Conservation (phyloP, 2,329 filamentous ascomycete genomes). For the Pseudogymnoascus sp. region DNA sequence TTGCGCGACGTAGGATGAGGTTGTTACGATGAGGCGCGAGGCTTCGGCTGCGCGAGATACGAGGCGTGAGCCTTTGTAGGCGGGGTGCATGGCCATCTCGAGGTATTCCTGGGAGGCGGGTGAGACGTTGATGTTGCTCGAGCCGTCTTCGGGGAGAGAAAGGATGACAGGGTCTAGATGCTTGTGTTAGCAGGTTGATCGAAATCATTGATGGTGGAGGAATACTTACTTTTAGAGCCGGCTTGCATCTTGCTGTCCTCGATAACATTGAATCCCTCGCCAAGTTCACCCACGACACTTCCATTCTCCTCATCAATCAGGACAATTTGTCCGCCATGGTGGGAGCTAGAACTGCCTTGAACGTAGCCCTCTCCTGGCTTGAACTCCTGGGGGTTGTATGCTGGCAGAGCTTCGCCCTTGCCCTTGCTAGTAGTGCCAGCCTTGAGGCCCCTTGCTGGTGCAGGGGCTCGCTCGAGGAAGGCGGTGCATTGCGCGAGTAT, state of each 20-base stretch:
- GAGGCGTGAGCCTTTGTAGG: constrained; percentile 80
- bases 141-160: constrained; percentile 59
- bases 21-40: constrained; percentile 85
- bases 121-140: constrained; percentile 56
- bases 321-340: constrained; percentile 69
- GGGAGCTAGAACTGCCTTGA: constrained; percentile 49
- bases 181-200: constrained; percentile 6
- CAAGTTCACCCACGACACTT: constrained; percentile 85
- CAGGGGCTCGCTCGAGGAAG: constrained; percentile 76
- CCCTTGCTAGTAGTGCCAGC: constrained; percentile 9
- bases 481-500: constrained; percentile 97
- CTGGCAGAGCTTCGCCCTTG: constrained; percentile 32
- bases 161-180: constrained; percentile 68
- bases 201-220: background rate
- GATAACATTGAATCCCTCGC: constrained; percentile 70
- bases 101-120: constrained; percentile 64
- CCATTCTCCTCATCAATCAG: constrained; percentile 94
- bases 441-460: constrained; percentile 28
- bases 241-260: constrained; percentile 68
- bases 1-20: constrained; percentile 70
- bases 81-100: constrained; percentile 71
- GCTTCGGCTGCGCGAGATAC: constrained; percentile 82
- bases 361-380: constrained; percentile 72
- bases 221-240: constrained; percentile 73
- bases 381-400: constrained; percentile 78